These are phyloP conservation scores for Oryza longistaminata DNA, from an alignment of 176 grass and related monocot species.

Conservation along the genomic window DNA sequence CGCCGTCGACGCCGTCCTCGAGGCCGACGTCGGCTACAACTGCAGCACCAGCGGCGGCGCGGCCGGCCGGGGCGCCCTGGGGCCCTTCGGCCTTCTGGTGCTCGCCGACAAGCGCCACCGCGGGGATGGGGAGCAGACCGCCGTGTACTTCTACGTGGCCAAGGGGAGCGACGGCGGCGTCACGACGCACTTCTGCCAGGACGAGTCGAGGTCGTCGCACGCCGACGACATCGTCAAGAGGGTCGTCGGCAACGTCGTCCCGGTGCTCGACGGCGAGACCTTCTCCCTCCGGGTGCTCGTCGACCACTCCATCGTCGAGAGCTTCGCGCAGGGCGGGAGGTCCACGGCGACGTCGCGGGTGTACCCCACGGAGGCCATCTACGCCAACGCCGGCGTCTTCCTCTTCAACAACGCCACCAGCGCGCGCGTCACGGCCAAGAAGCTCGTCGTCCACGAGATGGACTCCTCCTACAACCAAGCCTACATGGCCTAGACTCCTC, in stretches of 20 bases:
- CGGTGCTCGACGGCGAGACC: conserved; percentile 63
- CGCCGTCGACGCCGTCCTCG: conserved; percentile 24
- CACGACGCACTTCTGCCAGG: conserved; percentile 87
- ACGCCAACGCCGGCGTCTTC: conserved; percentile 62
- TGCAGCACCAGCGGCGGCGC: conserved; percentile 82
- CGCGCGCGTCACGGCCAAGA: conserved; percentile 52
- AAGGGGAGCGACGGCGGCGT: conserved; percentile 55
- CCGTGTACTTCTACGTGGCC: conserved; percentile 83
- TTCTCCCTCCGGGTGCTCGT: conserved; percentile 69
- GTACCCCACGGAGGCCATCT: conserved; percentile 85
- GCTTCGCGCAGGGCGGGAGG: conserved; percentile 74
- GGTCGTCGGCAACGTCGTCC: conserved; percentile 71
- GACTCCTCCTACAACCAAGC: conserved; percentile 65
- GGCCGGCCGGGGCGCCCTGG: conserved; percentile 42
- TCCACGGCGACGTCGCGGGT: conserved; percentile 73
- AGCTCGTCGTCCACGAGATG: conserved; percentile 72
- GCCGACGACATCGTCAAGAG: conserved; percentile 84
- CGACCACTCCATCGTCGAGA: conserved; percentile 93
- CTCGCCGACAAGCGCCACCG: conserved; percentile 53
- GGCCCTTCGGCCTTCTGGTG: conserved; percentile 83
- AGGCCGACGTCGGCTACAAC: conserved; percentile 67
- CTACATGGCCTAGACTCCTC: conserved; percentile 17
- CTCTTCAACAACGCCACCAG: conserved; percentile 90
- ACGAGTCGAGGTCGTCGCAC: conserved; percentile 71
- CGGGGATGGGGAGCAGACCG: conserved; percentile 58